Conservation (phyloP, 202 grass and related monocot species). For the Panicum hallii region DNA sequence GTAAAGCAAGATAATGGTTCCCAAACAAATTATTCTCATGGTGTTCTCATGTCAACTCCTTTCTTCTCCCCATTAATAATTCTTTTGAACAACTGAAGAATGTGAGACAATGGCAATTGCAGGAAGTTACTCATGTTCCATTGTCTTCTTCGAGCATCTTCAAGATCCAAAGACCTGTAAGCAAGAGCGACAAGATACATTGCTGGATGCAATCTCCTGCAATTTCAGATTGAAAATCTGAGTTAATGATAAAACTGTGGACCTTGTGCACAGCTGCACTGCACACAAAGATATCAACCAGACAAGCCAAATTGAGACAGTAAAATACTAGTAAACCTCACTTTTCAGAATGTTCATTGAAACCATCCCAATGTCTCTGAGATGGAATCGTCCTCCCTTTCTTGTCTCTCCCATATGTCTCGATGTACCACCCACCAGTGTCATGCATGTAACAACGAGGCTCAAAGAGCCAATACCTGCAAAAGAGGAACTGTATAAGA, state of each 20-base stretch:
- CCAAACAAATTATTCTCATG: conserved; percentile 33
- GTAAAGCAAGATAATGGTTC: conserved; percentile 4
- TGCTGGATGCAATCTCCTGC: conserved; percentile 96
- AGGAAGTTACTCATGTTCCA: conserved; percentile 60
- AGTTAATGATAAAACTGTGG: neutral
- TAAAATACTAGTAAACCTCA: conserved; percentile 48
- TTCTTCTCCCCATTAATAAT: conserved; percentile 47
- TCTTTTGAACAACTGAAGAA: conserved; percentile 56
- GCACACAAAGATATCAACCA: conserved; percentile 8
- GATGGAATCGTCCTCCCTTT: conserved; percentile 74
- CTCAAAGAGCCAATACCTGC: conserved; percentile 98
- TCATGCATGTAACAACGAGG: conserved; percentile 93
- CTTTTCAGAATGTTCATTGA: conserved; percentile 75
- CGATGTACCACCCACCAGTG: conserved; percentile 94
- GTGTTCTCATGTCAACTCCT: conserved; percentile 32
- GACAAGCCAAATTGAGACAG: conserved; percentile 18
- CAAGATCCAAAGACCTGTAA: conserved; percentile 93
- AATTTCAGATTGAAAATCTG: conserved; percentile 40
- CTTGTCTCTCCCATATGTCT: conserved; percentile 84
- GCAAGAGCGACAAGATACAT: conserved; percentile 86
- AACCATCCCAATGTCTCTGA: conserved; percentile 81
- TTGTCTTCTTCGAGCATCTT: conserved; percentile 72
- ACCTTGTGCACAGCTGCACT: neutral
- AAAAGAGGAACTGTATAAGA: conserved; percentile 42
- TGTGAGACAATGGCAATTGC: conserved; percentile 53